Base-by-base conservation (phyloP, 1,284 basidiomycete species). In the Vanrija sp. region DNA sequence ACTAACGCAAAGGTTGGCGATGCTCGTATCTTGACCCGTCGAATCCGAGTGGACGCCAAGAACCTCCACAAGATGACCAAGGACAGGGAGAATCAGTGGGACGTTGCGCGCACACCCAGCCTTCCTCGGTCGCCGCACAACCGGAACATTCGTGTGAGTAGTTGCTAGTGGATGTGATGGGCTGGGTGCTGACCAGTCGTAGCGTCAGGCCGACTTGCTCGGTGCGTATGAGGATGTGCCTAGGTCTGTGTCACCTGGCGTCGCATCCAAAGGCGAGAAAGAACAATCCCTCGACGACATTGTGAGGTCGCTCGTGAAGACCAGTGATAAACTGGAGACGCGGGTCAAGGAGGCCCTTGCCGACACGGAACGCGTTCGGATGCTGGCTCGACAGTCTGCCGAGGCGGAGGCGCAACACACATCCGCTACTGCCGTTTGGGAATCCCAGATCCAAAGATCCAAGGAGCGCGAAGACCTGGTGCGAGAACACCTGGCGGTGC, bases 381-480 rank as follows among this genome's bases (percentile, higher is more conserved):
- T 56, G 54, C 47, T 59, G 3, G 51, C 51, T 3, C 43, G 54
- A 3, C 41, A 49, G 25, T 41, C 52, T 6, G 46, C 45, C 8
- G 46, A 51, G 16, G 23, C 43, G 4, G 41, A 42, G 3, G 16
- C 43, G 18, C 51, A 88, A 84, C 81, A 79, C 71, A 76, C 78
- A 4, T 64, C 69, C 12, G 84, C 88, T 45, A 74, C 88, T 8
- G 82, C 85, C 58, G 80, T 79, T 53, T 69, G 81, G n/a, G 80
- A 80, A 45, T 70, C 81, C 16, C 87, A 90, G 60, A 77, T 91
- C 20, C 80, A 83, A 59, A 83, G 84, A 56, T 78, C 81, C 8
- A 85, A 82, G 60, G 82, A 86, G 19, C 86, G 89, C 68, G 84
- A 83, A 56, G 87, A 88, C 56, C 77, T 89, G 27, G 81, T 91